These are phyloP conservation scores for Quercus berberidifolia DNA, from an alignment of 306 rosid genomes.

Conservation along the genomic window DNA sequence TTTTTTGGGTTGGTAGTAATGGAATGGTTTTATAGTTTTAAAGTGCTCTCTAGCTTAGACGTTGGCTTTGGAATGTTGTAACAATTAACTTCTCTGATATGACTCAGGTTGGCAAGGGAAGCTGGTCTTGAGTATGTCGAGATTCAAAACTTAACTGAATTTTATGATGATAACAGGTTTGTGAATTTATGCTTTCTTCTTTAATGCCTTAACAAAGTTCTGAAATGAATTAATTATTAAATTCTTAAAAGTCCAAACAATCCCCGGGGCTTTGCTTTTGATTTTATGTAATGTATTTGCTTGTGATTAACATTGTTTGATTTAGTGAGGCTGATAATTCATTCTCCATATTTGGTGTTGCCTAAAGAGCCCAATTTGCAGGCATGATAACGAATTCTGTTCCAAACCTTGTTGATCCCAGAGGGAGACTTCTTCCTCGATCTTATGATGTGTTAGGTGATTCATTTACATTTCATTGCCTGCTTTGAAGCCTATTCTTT, in stretches of 20 bases:
- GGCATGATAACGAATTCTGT: constrained; percentile 58
- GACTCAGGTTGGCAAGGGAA: constrained; percentile 88
- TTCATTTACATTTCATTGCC: constrained; percentile 11
- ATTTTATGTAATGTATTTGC: background rate
- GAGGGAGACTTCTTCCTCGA: constrained; percentile 94
- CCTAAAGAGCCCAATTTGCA: constrained; percentile 72
- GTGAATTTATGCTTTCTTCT: constrained; percentile 13
- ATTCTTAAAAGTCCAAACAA: background rate
- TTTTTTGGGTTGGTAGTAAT: background rate
- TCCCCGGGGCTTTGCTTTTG: background rate
- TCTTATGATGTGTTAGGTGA: constrained; percentile 84
- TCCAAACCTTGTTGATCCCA: constrained; percentile 77
- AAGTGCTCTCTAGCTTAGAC: background rate
- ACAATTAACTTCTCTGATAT: background rate
- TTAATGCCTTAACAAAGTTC: background rate
- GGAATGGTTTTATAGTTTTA: background rate
- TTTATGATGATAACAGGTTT: constrained; percentile 93
- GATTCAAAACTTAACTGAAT: constrained; percentile 91
- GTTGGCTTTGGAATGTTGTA: background rate
- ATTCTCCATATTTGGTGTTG: constrained; percentile 13
- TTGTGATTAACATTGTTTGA: background rate
- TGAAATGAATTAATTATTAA: background rate
- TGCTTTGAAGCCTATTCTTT: background rate
- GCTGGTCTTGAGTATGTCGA: constrained; percentile 95
- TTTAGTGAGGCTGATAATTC: constrained; percentile 20